Conservation (phyloP, 2,329 filamentous ascomycete species). For the Verticillium longisporum region DNA sequence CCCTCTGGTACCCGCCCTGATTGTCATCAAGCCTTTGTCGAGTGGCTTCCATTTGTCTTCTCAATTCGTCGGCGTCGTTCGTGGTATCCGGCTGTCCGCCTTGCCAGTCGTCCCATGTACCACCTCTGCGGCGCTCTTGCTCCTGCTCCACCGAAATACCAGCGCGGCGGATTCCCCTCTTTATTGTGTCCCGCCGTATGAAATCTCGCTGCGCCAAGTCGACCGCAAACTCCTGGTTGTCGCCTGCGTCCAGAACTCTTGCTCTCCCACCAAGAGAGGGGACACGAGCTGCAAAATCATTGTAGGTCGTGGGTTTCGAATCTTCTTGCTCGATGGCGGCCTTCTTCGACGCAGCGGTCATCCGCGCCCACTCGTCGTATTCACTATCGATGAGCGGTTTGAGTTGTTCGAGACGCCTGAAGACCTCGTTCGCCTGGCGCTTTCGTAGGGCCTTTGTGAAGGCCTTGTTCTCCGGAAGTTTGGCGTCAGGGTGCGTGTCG, state of each 20-base stretch:
- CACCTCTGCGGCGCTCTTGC: constrained; percentile 40
- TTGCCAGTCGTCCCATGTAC: constrained; percentile 34
- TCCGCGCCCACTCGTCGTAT: constrained; percentile 60
- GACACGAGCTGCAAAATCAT: constrained; percentile 47
- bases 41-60: constrained; percentile 45
- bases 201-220: constrained; percentile 69
- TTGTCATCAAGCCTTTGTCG: constrained; percentile 37
- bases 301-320: constrained; percentile 26
- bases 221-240: constrained; percentile 70
- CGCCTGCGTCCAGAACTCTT: constrained; percentile 59
- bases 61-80: constrained; percentile 27
- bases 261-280: constrained; percentile 52
- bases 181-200: constrained; percentile 55
- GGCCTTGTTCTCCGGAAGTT: constrained; percentile 56
- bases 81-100: background rate
- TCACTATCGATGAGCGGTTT: constrained; percentile 71
- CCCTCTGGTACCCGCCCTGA: constrained; percentile 14
- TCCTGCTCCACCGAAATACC: constrained; percentile 52
- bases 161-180: constrained; percentile 49
- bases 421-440: constrained; percentile 44
- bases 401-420: constrained; percentile 67
- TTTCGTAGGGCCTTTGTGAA: constrained; percentile 48
- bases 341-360: constrained; percentile 33
- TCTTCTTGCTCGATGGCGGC: constrained; percentile 12
- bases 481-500: constrained; percentile 67